Base-by-base conservation (phyloP, 305 asterid species). In the Vinca major region DNA sequence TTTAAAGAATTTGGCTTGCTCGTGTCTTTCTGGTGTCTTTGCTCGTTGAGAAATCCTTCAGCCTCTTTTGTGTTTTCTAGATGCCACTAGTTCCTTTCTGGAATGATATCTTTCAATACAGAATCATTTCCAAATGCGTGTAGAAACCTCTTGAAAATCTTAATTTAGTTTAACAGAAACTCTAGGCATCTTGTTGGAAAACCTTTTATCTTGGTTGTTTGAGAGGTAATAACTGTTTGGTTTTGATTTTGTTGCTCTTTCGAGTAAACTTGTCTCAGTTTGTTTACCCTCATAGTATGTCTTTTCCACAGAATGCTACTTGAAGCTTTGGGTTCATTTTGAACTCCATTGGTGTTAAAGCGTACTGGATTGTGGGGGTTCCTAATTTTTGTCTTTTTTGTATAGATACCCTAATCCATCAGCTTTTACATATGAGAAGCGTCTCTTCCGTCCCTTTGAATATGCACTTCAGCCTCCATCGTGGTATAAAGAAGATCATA, bases 401-500 rank as follows among this genome's bases (percentile, higher is more conserved):
- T 45, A 49, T 82, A 94, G 99, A 84, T 94, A 91, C 78, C 99
- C 99, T 51, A 94, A 94, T 84, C 99, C 97, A 70, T 91, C 99
- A 76, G 81, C 84, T 57, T 94, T 86, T 75, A 83, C 96, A 12
- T 94, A 94, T 63, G 96, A 91, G 80, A 88, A 74, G 58, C 97
- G 99, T 63, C 87, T 94, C 67, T 94, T 94, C 72, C 96, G 89
- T 40, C 97, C 97, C 20, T 94, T 94, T 80, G 96, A 94, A 71
- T 86, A 91, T 84, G 97, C 99, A 73, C 96, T 94, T 79, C 96
- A 89, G 78, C 96, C 97, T 69, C 99, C 99, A 14, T 57, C 69
- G 53, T 91, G 96, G 89, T 94, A 89, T 71, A 94, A 86, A 71
- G 95, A 81, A 79, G 96, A 89, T 68, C 97, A 89, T 68, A 78